A percentile compares a stretch with the other conserved stretches of the same genome.
Evolutionary conservation across 2,329 filamentous ascomycete genomes (phyloP).

Genomic region (Acrocalymma vagum): DNA sequence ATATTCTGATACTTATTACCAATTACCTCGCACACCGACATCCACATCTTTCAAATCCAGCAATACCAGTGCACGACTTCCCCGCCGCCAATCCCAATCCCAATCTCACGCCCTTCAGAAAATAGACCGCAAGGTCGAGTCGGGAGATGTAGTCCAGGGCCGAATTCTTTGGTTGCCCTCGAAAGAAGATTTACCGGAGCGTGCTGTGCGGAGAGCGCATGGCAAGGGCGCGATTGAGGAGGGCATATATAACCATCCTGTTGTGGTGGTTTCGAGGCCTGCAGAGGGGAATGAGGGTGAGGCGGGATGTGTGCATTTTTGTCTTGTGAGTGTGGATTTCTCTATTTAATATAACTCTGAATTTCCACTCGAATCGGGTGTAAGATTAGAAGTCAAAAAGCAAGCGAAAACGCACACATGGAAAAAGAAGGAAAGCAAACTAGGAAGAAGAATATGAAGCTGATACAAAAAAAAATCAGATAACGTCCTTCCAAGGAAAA

Average conservation of each 20-base stretch:
- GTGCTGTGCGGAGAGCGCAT: conserved; percentile 35
- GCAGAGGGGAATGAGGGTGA: conserved; percentile 28
- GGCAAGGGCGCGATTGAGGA: conserved; percentile 42
- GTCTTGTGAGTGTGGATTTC: conserved; percentile 40
- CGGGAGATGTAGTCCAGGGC: conserved; percentile 31
- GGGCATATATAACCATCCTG: conserved; percentile 43
- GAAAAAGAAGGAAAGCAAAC: too few relatives aligned
- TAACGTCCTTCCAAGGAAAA: conserved; percentile 45
- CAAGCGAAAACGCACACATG: too few relatives aligned
- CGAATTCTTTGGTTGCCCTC: conserved; percentile 42
- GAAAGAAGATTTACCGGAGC: conserved; percentile 33
- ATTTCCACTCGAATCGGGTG: neutral
- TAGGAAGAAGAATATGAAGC: neutral
- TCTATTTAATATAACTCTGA: neutral
- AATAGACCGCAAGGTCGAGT: conserved; percentile 17
- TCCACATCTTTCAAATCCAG: too few relatives aligned
- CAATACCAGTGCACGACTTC: too few relatives aligned
- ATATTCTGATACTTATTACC: too few relatives aligned
- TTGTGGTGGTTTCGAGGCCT: conserved; percentile 43
- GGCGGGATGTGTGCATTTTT: conserved; percentile 44
- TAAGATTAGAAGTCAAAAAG: too few relatives aligned
- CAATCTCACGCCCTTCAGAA: too few relatives aligned
- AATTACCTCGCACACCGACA: too few relatives aligned
- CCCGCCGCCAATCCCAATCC: too few relatives aligned
- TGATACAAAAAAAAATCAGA: conserved; percentile 29